Base-by-base conservation (phyloP, 768 basidiomycete species). In the Leccinum rimulosum region DNA sequence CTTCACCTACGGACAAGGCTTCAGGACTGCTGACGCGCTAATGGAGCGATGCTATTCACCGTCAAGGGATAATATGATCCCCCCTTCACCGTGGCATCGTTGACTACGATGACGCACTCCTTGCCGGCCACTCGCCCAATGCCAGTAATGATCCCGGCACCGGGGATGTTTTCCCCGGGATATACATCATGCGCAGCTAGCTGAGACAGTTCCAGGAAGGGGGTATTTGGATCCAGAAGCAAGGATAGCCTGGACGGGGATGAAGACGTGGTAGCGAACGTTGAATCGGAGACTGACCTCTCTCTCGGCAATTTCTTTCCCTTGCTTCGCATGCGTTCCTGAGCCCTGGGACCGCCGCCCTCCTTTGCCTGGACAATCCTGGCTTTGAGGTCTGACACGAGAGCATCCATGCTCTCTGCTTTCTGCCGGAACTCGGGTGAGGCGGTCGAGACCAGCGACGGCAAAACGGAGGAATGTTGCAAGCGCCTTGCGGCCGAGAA, bases 61-160 rank as follows among this genome's bases (percentile, higher is more conserved):
- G 92, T 94, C 52, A 95, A 73, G 22, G 93, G 94, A 68, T 93
- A 93, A 72, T 96, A 96, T 1, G 91, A 91, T 8, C 94, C 94
- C 14, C 94, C 94, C 71, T 95, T 95, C 28, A 94, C 92, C 7
- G 92, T 94, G 33, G 94, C 88, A 69, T 98, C 95, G 72, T 97
- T 98, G n/a, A 92, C 89, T 5, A 96, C 87, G 5, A 98, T 74
- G 63, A 97, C 85, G 67, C 92, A 95, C 73, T 95, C 91, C 58
- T 83, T 77, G 1, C 93, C 93, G 25, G 87, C 81, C 40, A 95
- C 85, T 31, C 90, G 78, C 3, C 89, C 89, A 60, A 88, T 82
- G 22, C 95, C 95, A 3, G 94, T 93, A 60, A 98, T 90, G 47
- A 98, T 83, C 3, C 94, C 95, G 2, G 93, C 95, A 0, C 89